Percentiles rank a stretch among this genome's conserved stretches.
Conservation (phyloP, 441 rosid species). For the Brassica hybrid region DNA sequence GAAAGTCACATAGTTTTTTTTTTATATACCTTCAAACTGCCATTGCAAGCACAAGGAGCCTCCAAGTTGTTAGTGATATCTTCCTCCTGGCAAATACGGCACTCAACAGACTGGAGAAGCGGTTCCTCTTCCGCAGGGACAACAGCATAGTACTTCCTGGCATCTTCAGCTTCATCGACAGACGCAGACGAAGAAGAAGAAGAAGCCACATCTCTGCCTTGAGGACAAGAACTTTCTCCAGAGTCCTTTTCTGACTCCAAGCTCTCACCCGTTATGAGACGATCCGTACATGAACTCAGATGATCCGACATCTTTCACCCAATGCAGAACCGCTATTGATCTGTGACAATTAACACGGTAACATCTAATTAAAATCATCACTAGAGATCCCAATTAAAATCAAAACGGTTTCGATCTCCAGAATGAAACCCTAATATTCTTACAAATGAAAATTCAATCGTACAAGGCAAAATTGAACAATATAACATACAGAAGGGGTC, state of each 20-base stretch:
- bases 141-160: constrained; percentile 36
- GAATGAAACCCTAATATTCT: constrained; percentile 37
- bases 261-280: constrained; percentile 53
- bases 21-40: constrained; percentile 69
- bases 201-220: constrained; percentile 42
- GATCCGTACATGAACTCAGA: constrained; percentile 62
- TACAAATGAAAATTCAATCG: constrained; percentile 19
- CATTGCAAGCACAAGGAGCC: constrained; percentile 77
- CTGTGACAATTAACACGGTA: neutral
- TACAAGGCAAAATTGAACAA: constrained; percentile 19
- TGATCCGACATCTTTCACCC: constrained; percentile 55
- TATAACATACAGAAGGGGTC: neutral
- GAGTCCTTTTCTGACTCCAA: constrained; percentile 48
- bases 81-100: constrained; percentile 84
- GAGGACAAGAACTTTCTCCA: constrained; percentile 58
- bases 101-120: constrained; percentile 67
- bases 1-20: neutral
- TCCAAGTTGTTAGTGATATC: constrained; percentile 64
- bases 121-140: constrained; percentile 54
- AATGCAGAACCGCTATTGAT: too few species aligned
- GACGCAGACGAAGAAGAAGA: constrained; percentile 45
- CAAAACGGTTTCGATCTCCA: constrained; percentile 19
- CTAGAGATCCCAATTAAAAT: neutral
- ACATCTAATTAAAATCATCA: constrained; percentile 12
- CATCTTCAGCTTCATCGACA: constrained; percentile 48